Evolutionary conservation across 2,329 filamentous ascomycete genomes (phyloP), one percentile per base, ranked within the genome.

Genomic region (Phyllosticta citribraziliensis): DNA sequence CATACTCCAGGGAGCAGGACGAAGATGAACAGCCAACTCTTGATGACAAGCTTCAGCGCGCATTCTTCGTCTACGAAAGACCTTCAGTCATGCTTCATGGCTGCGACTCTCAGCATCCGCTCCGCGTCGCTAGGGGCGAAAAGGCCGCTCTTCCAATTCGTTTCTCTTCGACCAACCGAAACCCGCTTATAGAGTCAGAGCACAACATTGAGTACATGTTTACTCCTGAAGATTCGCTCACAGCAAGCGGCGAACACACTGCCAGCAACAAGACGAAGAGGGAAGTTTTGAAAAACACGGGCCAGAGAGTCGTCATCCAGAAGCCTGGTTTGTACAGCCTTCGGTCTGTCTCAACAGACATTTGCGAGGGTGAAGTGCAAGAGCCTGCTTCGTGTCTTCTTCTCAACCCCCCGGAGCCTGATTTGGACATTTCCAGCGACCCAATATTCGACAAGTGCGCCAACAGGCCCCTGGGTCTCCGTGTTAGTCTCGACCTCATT

Each of bases 391-490:
- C 92, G n/a, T 97, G 93, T 72, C 80, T 96, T 62, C 78, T 99
- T 59, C 81, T 95, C 66, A 99, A 97, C 66, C 94, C 94, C 5
- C 87, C 94, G 0, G 87, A 96, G 74, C 94, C 94, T 10, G 84
- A 87, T 60, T 73, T 99, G 62, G 80, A 84, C 4, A 78, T 99
- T 56, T 82, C 82, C 33, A 81, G 85, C 6, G 88, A 96, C 67
- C 87, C 91, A 64, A 91, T 99, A 52, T 88, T 90, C 58, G 94
- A 99, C 73, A 96, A 95, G 71, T 99, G 94, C 72, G 93, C 92
- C 40, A 91, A 92, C 55, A 96, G 91, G 69, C 91, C 94, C 0
- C 89, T 99, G 64, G 94, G 94, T 51, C 82, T 99, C 60, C 84
- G 88, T 11, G 89, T 99, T 52, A 88, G 94, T 69, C 78, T 99